A percentile compares a stretch with the other conserved stretches of the same genome.
phyloP scores from a whole-genome alignment of 2,329 filamentous ascomycete genomes.

The Sarocladiaceae sp. region DNA sequence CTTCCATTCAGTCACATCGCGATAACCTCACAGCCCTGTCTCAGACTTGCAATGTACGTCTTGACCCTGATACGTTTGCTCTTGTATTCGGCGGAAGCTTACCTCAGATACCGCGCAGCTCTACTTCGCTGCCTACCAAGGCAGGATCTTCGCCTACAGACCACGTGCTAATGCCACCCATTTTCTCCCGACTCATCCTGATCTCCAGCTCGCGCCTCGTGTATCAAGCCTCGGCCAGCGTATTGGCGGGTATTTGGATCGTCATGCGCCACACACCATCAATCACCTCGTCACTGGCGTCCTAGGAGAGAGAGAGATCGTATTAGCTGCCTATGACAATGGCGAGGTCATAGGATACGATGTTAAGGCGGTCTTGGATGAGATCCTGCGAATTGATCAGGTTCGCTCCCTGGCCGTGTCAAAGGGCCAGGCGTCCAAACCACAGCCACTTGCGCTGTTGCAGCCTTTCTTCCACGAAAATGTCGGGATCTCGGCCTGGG shows the following conservation, averaged over 20 bases:
- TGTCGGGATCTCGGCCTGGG: constrained; percentile 80
- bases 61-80: no score
- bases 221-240: constrained; percentile 24
- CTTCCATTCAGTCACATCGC: constrained; percentile 33
- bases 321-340: constrained; percentile 64
- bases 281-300: constrained; percentile 66
- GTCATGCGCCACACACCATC: constrained; percentile 48
- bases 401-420: constrained; percentile 6
- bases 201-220: constrained; percentile 42
- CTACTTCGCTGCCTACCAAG: constrained; percentile 54
- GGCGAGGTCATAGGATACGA: constrained; percentile 70
- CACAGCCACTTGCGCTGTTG: constrained; percentile 18
- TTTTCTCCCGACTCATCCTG: constrained; percentile 38
- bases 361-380: constrained; percentile 44
- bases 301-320: constrained; percentile 62
- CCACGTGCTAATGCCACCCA: constrained; percentile 41
- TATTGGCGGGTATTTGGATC: constrained; percentile 49
- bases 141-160: constrained; percentile 51
- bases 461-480: constrained; percentile 65
- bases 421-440: constrained; percentile 6
- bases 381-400: constrained; percentile 29
- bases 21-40: constrained; percentile 54
- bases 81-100: background rate
- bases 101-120: constrained; percentile 30
- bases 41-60: constrained; percentile 46